A percentile compares a stretch with the other conserved stretches of the same genome.
These are phyloP conservation scores for Russula ochroleuca DNA, from an alignment of 768 basidiomycete species.

Conservation along the genomic window DNA sequence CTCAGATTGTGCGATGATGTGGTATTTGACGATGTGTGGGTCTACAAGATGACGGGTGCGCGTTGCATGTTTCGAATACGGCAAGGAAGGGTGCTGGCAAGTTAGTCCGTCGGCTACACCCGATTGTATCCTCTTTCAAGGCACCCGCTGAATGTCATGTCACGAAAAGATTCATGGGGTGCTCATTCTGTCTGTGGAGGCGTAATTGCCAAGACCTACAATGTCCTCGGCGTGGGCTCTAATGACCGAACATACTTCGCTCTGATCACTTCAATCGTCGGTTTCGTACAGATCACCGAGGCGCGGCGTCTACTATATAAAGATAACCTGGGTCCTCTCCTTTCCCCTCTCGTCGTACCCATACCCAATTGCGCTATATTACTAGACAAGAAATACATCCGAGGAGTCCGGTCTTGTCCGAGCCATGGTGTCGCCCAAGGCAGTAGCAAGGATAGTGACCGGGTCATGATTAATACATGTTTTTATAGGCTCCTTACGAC, in stretches of 20 bases:
- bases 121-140: not conserved
- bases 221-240: no score
- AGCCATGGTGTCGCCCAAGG: no score
- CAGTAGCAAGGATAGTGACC: not conserved
- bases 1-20: not conserved
- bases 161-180: not conserved
- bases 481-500: slow-evolving; percentile 31
- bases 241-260: no score
- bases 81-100: not conserved
- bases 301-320: no score
- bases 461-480: slow-evolving; percentile 35
- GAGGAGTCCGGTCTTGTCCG: no score
- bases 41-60: not conserved
- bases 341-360: no score
- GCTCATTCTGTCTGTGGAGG: not conserved
- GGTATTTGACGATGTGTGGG: slow-evolving; percentile 3
- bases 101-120: not conserved
- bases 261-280: no score
- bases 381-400: no score
- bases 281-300: no score
- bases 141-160: not conserved
- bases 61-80: slow-evolving; percentile 18
- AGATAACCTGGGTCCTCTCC: no score
- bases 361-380: no score
- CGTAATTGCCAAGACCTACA: no score